Percentiles rank a stretch among this genome's conserved stretches.
Conservation (phyloP, 2,329 filamentous ascomycete genomes). For the Thielaviopsis populi region DNA sequence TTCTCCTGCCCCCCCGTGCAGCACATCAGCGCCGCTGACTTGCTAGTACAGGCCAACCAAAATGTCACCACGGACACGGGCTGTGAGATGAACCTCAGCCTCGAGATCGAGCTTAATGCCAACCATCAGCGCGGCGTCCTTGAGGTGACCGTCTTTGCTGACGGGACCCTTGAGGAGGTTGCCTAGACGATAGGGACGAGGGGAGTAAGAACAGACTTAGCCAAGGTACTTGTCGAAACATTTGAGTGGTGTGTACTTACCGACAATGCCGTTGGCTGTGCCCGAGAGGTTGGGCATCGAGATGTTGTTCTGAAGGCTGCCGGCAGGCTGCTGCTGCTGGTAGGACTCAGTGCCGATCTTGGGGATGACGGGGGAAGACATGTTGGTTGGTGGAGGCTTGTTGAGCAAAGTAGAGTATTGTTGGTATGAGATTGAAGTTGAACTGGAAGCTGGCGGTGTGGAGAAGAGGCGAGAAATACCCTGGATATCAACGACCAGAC, state of each 20-base stretch:
- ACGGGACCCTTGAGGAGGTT: slow-evolving; percentile 42
- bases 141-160: slow-evolving; percentile 42
- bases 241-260: slow-evolving; percentile 16
- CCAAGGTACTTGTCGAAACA: background rate
- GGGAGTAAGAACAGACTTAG: background rate
- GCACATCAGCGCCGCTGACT: slow-evolving; percentile 10
- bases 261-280: slow-evolving; percentile 23
- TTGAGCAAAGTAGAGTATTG: slow-evolving; percentile 7
- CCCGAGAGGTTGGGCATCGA: slow-evolving; percentile 26
- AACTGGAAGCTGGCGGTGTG: slow-evolving; percentile 1
- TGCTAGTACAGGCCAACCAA: slow-evolving; percentile 40
- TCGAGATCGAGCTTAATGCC: slow-evolving; percentile 50
- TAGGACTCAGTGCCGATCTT: slow-evolving; percentile 22
- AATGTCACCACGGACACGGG: slow-evolving; percentile 45
- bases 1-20: background rate
- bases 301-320: slow-evolving; percentile 22
- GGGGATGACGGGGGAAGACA: slow-evolving; percentile 20
- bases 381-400: background rate
- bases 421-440: slow-evolving; percentile 11
- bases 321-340: slow-evolving; percentile 20
- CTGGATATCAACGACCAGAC: background rate
- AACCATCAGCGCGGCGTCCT: slow-evolving; percentile 41
- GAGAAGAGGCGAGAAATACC: background rate
- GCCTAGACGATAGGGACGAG: slow-evolving; percentile 24
- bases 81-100: slow-evolving; percentile 46